Evolutionary conservation across 306 rosid species (phyloP).

Genomic region (Heteromeles arbutifolia): DNA sequence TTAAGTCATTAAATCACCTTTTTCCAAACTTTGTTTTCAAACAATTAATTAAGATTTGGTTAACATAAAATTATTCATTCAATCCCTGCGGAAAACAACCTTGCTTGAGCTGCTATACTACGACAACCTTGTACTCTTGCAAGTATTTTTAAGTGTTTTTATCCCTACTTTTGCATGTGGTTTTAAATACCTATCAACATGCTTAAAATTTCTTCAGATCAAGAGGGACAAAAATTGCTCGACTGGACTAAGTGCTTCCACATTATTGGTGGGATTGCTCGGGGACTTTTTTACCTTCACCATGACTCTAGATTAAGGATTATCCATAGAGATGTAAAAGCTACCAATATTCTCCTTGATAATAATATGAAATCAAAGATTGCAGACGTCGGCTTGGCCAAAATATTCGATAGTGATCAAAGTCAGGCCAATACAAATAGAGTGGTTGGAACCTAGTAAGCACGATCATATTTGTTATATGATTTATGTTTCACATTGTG

Average conservation of each 20-base stretch:
- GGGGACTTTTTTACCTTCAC: constrained; percentile 36
- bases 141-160: too few relatives aligned
- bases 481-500: neutral
- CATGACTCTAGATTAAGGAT: constrained; percentile 38
- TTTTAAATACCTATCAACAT: too few relatives aligned
- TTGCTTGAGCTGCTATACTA: too few relatives aligned
- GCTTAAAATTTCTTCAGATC: neutral
- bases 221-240: neutral
- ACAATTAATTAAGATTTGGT: too few relatives aligned
- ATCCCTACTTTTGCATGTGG: too few relatives aligned
- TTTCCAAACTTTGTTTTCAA: too few relatives aligned
- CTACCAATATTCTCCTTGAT: constrained; percentile 35
- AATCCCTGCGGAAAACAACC: too few relatives aligned
- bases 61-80: too few relatives aligned
- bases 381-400: constrained; percentile 42
- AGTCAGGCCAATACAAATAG: constrained; percentile 20
- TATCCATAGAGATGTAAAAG: constrained; percentile 36
- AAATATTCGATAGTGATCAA: constrained; percentile 27
- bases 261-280: constrained; percentile 25
- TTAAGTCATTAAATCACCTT: too few relatives aligned
- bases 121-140: too few relatives aligned
- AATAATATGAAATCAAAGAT: constrained; percentile 29
- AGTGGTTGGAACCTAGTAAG: constrained; percentile 45
- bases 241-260: constrained; percentile 29
- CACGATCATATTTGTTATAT: neutral